Base-by-base conservation (phyloP, 495 filamentous ascomycete species). In the Penicillium desertorum region DNA sequence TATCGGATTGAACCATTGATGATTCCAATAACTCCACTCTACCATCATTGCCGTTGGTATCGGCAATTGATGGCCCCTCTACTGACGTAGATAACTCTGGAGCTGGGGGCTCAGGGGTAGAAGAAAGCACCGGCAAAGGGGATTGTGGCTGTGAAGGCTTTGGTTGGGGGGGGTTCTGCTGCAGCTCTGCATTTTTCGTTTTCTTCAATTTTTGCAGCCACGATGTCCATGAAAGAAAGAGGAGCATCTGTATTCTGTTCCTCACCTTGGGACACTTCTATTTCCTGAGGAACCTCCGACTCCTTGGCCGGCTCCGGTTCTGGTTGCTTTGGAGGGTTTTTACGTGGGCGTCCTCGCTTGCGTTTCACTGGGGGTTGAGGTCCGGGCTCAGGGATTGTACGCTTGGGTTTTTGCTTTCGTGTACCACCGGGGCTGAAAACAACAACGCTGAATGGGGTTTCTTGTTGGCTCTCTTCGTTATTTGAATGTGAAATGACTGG, bases 291-390 rank as follows among this genome's bases (percentile, higher is more conserved):
- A 4, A 29, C 30, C 11, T 34, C 27, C 11, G 25, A 11, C 30
- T 52, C 34, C 5, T 32, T 2, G 4, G 45, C 5, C 11, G 17
- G 3, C 14, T 60, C 41, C 0, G 45, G 9, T 27, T 45, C 44
- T 16, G 20, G 45, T 36, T 60, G 23, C 4, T 46, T 41, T 20
- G 14, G 6, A 3, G 9, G 27, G 4, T 12, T 20, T 23, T 65
- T 63, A 25, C 37, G 59, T n/a, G 64, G 66, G 39, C 57, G 48
- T 2, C 66, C 62, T 22, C 55, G 48, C 50, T 59, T 60, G 10
- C 64, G 61, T 48, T 69, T 69, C 29, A 48, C 37, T 23, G 57
- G 57, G 23, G 66, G 53, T 20, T 67, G 57, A 17, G 51, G 30
- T 29, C 55, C 44, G 16, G 64, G 52, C 10, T 56, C 49, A 14